These are phyloP conservation scores for Ophioceras dolichostomum DNA, from an alignment of 2,329 filamentous ascomycete genomes.

Conservation along the genomic window DNA sequence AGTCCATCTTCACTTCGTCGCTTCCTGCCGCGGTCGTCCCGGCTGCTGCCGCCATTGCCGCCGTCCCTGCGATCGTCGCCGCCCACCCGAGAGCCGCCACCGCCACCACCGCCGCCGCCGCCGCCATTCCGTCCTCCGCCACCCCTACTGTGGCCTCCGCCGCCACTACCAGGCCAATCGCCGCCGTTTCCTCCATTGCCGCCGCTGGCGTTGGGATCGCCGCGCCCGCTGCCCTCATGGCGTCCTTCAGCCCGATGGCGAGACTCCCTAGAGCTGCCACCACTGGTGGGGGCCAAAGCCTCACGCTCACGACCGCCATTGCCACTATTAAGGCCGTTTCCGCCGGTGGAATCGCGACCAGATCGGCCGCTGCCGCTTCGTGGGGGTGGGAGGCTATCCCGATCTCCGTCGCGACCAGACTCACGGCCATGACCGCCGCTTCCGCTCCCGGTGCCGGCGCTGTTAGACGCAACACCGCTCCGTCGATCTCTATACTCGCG, in stretches of 20 bases:
- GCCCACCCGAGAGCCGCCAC: constrained; percentile 14
- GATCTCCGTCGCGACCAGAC: too few species aligned
- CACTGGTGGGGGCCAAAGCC: too few species aligned
- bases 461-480: constrained; percentile 11
- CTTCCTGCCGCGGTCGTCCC: constrained; percentile 27
- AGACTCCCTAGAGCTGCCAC: too few species aligned
- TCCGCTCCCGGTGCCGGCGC: too few species aligned
- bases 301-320: too few species aligned
- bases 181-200: constrained; percentile 19
- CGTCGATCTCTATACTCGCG: constrained; percentile 32
- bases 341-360: too few species aligned
- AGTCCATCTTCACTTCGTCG: constrained; percentile 38
- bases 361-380: too few species aligned
- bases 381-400: too few species aligned
- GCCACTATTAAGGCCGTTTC: too few species aligned
- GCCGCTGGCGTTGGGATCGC: constrained; percentile 9
- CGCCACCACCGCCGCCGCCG: constrained; percentile 19
- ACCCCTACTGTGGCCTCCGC: constrained; percentile 22
- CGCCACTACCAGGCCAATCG: constrained; percentile 21
- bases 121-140: constrained; percentile 16
- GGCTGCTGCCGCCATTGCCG: constrained; percentile 17
- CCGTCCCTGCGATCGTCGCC: constrained; percentile 18
- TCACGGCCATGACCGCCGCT: constrained; percentile 6
- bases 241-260: constrained; percentile 17
- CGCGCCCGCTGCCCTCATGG: too few species aligned